Percentiles rank a stretch among this genome's conserved stretches.
phyloP scores from a whole-genome alignment of 163 green algal species.

The Trebouxia gelatinosa region DNA sequence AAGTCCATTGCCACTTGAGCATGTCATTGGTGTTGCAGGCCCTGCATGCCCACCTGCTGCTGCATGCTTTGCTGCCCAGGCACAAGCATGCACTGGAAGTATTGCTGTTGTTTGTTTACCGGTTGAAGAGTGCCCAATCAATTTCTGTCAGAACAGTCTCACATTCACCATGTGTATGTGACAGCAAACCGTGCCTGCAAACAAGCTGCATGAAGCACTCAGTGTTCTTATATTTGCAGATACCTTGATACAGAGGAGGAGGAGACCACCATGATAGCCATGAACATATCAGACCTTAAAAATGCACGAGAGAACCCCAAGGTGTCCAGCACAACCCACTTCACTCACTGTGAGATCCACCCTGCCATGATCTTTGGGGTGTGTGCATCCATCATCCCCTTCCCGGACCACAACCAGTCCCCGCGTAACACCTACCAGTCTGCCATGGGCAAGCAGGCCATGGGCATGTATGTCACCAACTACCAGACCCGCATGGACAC shows the following conservation, averaged over 20 bases:
- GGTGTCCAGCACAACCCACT: constrained; percentile 62
- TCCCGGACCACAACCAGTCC: constrained; percentile 98
- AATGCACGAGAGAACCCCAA: constrained; percentile 41
- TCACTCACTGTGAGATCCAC: constrained; percentile 99
- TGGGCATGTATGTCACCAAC: constrained; percentile 97
- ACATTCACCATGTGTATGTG: no score
- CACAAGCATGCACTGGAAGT: no score
- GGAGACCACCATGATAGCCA: constrained; percentile 99
- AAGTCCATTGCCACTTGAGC: no score
- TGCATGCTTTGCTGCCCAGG: no score
- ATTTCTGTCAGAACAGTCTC: no score
- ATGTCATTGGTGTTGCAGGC: no score
- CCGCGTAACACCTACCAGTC: constrained; percentile 89
- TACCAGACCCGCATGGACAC: constrained; percentile 97
- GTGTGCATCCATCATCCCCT: constrained; percentile 97
- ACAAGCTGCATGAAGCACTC: no score
- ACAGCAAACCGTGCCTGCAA: no score
- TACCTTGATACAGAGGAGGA: constrained; percentile 95
- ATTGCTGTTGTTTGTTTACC: no score
- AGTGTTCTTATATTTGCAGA: no score
- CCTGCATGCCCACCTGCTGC: no score
- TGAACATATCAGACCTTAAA: constrained; percentile 89
- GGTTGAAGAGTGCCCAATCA: no score
- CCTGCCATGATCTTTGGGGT: constrained; percentile 98
- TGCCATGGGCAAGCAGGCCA: constrained; percentile 96